These are phyloP conservation scores for Circinella umbellata DNA, from an alignment of 371 early-diverging fungal genomes.

Conservation along the genomic window DNA sequence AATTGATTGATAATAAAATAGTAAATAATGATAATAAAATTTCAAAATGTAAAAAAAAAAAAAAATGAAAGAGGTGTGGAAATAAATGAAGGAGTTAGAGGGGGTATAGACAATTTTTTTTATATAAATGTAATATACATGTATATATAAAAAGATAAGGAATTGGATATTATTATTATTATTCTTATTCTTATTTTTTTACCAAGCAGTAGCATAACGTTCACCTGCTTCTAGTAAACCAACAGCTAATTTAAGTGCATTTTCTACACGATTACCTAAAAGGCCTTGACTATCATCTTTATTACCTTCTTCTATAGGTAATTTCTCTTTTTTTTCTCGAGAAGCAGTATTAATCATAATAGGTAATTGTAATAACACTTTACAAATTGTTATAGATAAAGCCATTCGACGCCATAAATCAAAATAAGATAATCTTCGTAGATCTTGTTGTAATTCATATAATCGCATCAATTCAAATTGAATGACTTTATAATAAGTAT, in stretches of 20 bases:
- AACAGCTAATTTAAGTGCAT: constrained; percentile 58
- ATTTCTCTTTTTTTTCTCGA: constrained; percentile 32
- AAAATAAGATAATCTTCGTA: constrained; percentile 62
- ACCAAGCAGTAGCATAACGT: constrained; percentile 37
- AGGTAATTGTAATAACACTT: constrained; percentile 60
- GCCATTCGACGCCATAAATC: constrained; percentile 64
- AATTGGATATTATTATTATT: neutral
- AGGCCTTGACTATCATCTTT: constrained; percentile 35
- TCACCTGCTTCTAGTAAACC: constrained; percentile 60
- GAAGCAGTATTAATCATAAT: constrained; percentile 58
- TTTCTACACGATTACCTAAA: constrained; percentile 56
- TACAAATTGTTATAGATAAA: constrained; percentile 60
- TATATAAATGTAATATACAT: neutral
- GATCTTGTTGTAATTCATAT: constrained; percentile 64
- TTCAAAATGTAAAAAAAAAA: too few relatives aligned
- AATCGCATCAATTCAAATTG: constrained; percentile 65
- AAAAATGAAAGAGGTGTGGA: too few relatives aligned
- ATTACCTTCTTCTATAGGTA: constrained; percentile 17
- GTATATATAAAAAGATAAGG: neutral
- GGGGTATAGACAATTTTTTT: neutral
- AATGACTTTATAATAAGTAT: constrained; percentile 64
- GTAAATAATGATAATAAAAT: too few relatives aligned
- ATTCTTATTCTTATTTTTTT: too few relatives aligned
- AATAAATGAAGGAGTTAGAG: neutral
- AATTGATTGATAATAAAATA: too few relatives aligned